phyloP scores from a whole-genome alignment of 306 rosid genomes.

The Trifolium pratense region DNA sequence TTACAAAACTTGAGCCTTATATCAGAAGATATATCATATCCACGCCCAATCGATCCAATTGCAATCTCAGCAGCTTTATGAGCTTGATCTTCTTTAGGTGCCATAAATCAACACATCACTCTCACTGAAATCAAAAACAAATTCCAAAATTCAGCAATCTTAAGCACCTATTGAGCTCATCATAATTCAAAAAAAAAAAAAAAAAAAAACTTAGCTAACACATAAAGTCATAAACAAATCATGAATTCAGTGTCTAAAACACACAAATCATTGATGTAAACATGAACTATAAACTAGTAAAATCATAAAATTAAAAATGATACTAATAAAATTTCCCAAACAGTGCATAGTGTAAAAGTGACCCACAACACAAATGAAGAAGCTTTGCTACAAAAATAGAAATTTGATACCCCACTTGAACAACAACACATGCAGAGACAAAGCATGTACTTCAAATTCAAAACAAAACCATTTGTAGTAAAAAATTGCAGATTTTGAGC shows the following conservation, averaged over 20 bases:
- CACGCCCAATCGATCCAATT: constrained; percentile 85
- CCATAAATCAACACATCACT: constrained; percentile 75
- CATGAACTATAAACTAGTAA: constrained; percentile 5
- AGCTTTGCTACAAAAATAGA: constrained; percentile 1
- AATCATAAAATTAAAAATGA: neutral
- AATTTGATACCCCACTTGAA: constrained; percentile 33
- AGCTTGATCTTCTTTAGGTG: constrained; percentile 69
- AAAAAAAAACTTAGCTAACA: constrained; percentile 25
- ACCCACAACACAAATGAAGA: constrained; percentile 36
- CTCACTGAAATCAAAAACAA: constrained; percentile 49
- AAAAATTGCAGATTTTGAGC: neutral
- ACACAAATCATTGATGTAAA: constrained; percentile 21
- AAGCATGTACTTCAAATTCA: constrained; percentile 16
- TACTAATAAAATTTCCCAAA: neutral
- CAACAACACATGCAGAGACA: constrained; percentile 16
- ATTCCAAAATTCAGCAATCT: constrained; percentile 34
- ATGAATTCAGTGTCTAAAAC: constrained; percentile 9
- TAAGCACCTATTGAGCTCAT: constrained; percentile 28
- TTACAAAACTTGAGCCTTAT: constrained; percentile 89
- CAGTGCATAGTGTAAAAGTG: constrained; percentile 1
- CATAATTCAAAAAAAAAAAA: constrained; percentile 12
- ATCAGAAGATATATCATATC: constrained; percentile 81
- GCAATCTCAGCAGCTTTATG: constrained; percentile 80
- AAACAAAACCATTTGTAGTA: constrained; percentile 26
- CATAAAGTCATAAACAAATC: neutral